Conservation (phyloP, 208 protist genomes). For the Jaenimonas drosophilae region DNA sequence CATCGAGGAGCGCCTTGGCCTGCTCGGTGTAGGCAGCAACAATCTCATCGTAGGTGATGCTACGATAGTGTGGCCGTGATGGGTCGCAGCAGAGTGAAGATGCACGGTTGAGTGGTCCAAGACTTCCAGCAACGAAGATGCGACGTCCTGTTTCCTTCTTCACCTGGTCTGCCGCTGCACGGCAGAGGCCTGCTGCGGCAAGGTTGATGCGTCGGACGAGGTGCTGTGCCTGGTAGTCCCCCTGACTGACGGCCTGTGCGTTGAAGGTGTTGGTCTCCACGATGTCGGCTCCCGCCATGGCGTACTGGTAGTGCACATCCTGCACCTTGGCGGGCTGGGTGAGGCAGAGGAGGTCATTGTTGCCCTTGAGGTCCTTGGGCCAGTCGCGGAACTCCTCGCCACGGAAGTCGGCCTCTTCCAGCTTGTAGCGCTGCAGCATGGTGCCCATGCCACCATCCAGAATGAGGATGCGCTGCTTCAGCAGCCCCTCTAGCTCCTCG, state of each 20-base stretch:
- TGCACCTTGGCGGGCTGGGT: conserved; percentile 90
- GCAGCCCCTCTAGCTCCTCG: conserved; percentile 38
- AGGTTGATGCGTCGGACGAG: conserved; percentile 85
- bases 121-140: conserved; percentile 89
- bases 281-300: conserved; percentile 92
- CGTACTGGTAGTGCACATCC: conserved; percentile 88
- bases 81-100: conserved; percentile 92
- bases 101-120: conserved; percentile 94
- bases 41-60: conserved; percentile 91
- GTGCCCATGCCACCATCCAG: conserved; percentile 96
- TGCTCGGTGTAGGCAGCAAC: conserved; percentile 90
- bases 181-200: conserved; percentile 52
- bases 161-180: conserved; percentile 35
- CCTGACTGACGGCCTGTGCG: conserved; percentile 86
- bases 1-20: conserved; percentile 84
- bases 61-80: conserved; percentile 89
- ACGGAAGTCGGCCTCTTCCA: conserved; percentile 76
- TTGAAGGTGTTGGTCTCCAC: conserved; percentile 98
- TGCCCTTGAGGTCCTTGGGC: conserved; percentile 90
- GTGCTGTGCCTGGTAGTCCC: conserved; percentile 90
- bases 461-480: conserved; percentile 63
- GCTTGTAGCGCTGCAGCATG: conserved; percentile 88
- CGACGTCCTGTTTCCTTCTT: conserved; percentile 27
- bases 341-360: conserved; percentile 94
- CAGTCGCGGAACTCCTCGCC: conserved; percentile 86